Base-by-base conservation (phyloP, 2,329 filamentous ascomycete species). In the Ilyonectria destructans region DNA sequence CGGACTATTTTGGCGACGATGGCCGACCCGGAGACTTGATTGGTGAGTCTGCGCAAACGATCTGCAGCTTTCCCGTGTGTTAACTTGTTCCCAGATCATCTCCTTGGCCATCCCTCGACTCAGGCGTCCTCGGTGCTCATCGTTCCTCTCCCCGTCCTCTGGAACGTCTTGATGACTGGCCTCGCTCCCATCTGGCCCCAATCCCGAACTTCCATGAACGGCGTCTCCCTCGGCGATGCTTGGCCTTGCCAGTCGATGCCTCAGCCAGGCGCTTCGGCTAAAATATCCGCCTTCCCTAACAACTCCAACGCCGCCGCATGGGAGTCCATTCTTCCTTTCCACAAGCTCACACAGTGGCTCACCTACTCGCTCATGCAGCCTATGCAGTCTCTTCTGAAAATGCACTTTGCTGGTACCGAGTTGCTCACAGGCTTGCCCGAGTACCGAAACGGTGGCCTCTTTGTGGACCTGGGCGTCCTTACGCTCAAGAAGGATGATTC, bases 311-410 rank as follows among this genome's bases (percentile, higher is more conserved):
- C 75, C 19, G 71, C 75, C 5, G 75, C 75, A 2, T 95, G 92
- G 92, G 91, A 95, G 78, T 92, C 88, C 0, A 95, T 97, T 69
- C 89, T 96, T 12, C 95, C 95, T 0, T 97, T 97, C 84, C 95
- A 98, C 85, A 97, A 97, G 82, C 88, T 97, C 40, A 97, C 95
- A 0, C 95, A 97, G 81, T 98, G 95, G 95, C 91, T 98, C 63
- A 94, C 93, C 57, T 97, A 97, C 82, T 97, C 94, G 2, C 88
- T 98, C 63, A 97, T 97, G 93, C 92, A 95, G 26, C 95, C 95
- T 0, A 97, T 97, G 92, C 89, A 91, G 63, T 93, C 90, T 71
- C 82, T 97, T 23, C 90, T 97, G 75, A 89, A 92, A 65, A 91
- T 97, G 67, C 90, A 94, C 72, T 96, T 96, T 80, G 90, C 92